These are phyloP conservation scores for Dendrothele bispora DNA, from an alignment of 768 basidiomycete genomes.

Conservation along the genomic window DNA sequence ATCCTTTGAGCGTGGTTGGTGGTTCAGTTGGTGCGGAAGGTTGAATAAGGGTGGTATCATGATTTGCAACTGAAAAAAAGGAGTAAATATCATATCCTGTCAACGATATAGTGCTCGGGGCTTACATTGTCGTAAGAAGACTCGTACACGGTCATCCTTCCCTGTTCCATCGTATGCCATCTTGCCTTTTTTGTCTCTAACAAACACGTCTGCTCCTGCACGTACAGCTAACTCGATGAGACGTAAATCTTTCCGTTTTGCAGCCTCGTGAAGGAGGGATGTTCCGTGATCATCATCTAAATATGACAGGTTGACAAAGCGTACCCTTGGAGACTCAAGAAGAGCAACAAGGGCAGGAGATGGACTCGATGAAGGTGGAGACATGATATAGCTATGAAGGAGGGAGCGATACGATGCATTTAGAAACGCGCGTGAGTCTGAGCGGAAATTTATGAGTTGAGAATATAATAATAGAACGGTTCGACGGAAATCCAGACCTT, in stretches of 20 bases:
- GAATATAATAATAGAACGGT: slow-evolving; percentile 2
- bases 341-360: slow-evolving; percentile 50
- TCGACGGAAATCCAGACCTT: slow-evolving; percentile 45
- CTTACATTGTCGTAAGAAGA: slow-evolving; percentile 83
- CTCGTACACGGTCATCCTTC: slow-evolving; percentile 79
- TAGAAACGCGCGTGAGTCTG: slow-evolving; percentile 77
- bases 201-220: slow-evolving; percentile 88
- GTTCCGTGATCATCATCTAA: slow-evolving; percentile 78
- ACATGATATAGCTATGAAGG: slow-evolving; percentile 72
- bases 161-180: slow-evolving; percentile 66
- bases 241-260: slow-evolving; percentile 73
- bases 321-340: slow-evolving; percentile 66
- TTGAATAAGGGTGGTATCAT: slow-evolving; percentile 70
- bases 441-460: not conserved
- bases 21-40: slow-evolving; percentile 44
- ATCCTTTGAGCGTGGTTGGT: slow-evolving; percentile 68
- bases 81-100: no score
- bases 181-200: slow-evolving; percentile 74
- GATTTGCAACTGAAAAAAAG: slow-evolving; percentile 64
- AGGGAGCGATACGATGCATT: slow-evolving; percentile 75
- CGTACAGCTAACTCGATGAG: slow-evolving; percentile 83
- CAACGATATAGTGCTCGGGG: no score
- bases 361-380: slow-evolving; percentile 41
- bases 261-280: slow-evolving; percentile 86
- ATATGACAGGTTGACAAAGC: slow-evolving; percentile 74